These are phyloP conservation scores for apple (Malus domestica) DNA, from an alignment of 306 rosid genomes.

Conservation along the genomic window ASM211411v1 NC_041802.1:30023501-30024000, in stretches of 20 bases:
- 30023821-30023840: not conserved
- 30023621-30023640: too few relatives aligned
- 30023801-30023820: too few relatives aligned
- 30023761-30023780: too few relatives aligned
- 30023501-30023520: not conserved
- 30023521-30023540: too few relatives aligned
- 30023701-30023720: not conserved
- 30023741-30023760: not conserved
- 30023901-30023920: not conserved
- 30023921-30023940: not conserved
- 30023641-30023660: too few relatives aligned
- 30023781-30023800: not conserved
- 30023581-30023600: too few relatives aligned
- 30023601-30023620: too few relatives aligned
- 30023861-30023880: not conserved
- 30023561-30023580: too few relatives aligned
- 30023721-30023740: not conserved
- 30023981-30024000: too few relatives aligned
- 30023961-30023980: too few relatives aligned
- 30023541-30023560: too few relatives aligned
- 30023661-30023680: not conserved
- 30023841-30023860: not conserved
- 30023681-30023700: not conserved
- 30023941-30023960: not conserved
- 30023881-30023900: not conserved